Conservation (phyloP, 768 basidiomycete species). For the Clathrus columnatus region DNA sequence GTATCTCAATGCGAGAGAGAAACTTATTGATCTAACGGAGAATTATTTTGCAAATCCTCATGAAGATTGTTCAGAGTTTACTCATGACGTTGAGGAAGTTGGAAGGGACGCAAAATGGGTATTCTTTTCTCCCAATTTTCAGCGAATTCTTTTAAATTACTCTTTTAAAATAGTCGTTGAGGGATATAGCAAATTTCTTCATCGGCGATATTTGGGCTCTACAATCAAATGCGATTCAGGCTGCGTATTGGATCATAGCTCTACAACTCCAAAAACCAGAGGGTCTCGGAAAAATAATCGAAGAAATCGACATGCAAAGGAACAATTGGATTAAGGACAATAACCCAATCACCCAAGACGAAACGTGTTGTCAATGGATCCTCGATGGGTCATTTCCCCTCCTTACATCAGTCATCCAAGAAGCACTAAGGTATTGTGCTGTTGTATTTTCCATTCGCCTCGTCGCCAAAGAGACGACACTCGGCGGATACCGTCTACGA, state of each 20-base stretch:
- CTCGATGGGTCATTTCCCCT: constrained; percentile 12
- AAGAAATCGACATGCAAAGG: constrained; percentile 14
- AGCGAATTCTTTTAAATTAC: not conserved
- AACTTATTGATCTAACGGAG: constrained; percentile 9
- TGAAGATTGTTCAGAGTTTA: constrained; percentile 4
- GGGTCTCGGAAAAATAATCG: constrained; percentile 15
- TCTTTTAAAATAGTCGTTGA: constrained; percentile 2
- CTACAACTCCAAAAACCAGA: constrained; percentile 15
- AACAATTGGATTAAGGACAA: constrained; percentile 10
- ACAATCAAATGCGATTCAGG: constrained; percentile 18
- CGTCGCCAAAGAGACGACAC: constrained; percentile 13
- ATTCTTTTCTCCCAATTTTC: not conserved
- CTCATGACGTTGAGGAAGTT: constrained; percentile 11
- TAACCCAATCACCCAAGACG: constrained; percentile 1
- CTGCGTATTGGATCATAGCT: constrained; percentile 18
- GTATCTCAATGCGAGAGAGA: constrained; percentile 11
- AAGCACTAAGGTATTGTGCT: constrained; percentile 17
- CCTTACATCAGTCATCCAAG: constrained; percentile 18
- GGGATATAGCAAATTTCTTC: constrained; percentile 13
- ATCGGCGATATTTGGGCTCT: constrained; percentile 18
- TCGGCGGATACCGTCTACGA: constrained; percentile 14
- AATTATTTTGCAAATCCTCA: not conserved
- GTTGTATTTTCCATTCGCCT: constrained; percentile 16
- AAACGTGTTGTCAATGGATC: not conserved
- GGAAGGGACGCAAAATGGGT: constrained; percentile 14